Base-by-base conservation (phyloP, 2,329 filamentous ascomycete species). In the Diplocarpon mali region DNA sequence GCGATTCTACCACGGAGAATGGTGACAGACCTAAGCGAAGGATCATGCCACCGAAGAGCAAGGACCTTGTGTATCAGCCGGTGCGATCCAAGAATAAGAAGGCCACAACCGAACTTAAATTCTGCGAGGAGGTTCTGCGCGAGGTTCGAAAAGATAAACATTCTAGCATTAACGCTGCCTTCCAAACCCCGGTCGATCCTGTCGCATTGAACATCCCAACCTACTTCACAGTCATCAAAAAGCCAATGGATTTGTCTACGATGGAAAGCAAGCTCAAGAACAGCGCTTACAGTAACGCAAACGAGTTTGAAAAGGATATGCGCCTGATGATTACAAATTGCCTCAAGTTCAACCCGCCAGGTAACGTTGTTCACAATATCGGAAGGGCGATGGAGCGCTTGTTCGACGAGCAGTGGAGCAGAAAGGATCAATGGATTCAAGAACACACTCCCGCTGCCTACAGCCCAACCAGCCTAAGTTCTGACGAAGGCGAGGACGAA, bases 201-300 rank as follows among this genome's bases (percentile, higher is more conserved):
- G 89, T 96, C 30, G 90, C 89, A 0, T 69, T 96, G 43, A 88
- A 90, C 61, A 95, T 96, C 48, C 92, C 92, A 0, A 82, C 83
- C 17, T 98, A 98, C 62, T 86, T 92, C 62, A 87, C 83, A 58
- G 71, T 96, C 50, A 88, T 98, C 67, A 96, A 95, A 70, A 87
- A 89, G 62, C 92, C 92, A 0, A 98, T 96, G 90, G 90, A 98
- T 62, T 71, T 95, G 40, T 72, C 75, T 13, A 95, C 86, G n/a
- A 83, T 95, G 59, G 71, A 76, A 30, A 72, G 73, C 35, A 93
- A 93, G 65, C 71, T 95, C 34, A 78, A 82, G 54, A 71, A 71
- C 11, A 87, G 88, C 20, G 77, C 87, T 45, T 96, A 96, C 59
- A 75, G 78, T 53, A 86, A 74, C 45, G 73, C 85, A 1, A 88